Conservation (phyloP, 192 early-diverging fungal species). For the Podila minutissima region DNA sequence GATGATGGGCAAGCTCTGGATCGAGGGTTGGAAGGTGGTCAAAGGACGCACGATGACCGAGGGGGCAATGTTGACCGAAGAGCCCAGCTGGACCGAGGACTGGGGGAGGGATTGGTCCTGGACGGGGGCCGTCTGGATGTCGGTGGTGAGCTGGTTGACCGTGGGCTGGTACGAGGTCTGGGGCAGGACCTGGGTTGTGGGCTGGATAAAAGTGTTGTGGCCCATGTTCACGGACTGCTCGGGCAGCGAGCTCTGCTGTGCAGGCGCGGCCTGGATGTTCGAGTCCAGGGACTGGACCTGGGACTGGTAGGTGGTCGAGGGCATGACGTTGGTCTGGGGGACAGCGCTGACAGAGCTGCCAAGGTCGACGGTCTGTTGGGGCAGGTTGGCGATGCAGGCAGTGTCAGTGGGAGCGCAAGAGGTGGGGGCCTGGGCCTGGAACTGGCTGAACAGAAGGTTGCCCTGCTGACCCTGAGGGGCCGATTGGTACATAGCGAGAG, state of each 20-base stretch:
- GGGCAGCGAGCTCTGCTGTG: slow-evolving; percentile 18
- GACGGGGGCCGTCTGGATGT: slow-evolving; percentile 21
- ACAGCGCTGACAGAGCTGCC: slow-evolving; percentile 20
- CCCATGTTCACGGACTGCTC: slow-evolving; percentile 39
- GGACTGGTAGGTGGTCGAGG: slow-evolving; percentile 33
- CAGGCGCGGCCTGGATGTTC: slow-evolving; percentile 24
- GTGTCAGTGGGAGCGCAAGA: neutral
- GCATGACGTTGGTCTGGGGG: slow-evolving; percentile 20
- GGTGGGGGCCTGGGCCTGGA: slow-evolving; percentile 2
- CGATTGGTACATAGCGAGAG: neutral
- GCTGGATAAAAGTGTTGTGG: slow-evolving; percentile 37
- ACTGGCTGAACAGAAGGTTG: slow-evolving; percentile 43
- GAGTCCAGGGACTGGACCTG: slow-evolving; percentile 37
- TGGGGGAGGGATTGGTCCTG: slow-evolving; percentile 46
- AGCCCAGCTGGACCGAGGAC: slow-evolving; percentile 37
- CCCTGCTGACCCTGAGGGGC: neutral
- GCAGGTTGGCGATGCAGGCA: slow-evolving; percentile 17
- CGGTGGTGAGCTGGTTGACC: slow-evolving; percentile 28
- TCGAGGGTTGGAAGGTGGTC: slow-evolving; percentile 47
- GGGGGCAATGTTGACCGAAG: slow-evolving; percentile 20
- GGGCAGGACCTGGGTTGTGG: slow-evolving; percentile 27
- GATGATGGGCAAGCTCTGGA: slow-evolving; percentile 36
- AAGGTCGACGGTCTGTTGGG: slow-evolving; percentile 31
- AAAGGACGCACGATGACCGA: slow-evolving; percentile 25
- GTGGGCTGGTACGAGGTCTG: slow-evolving; percentile 41